Evolutionary conservation across 139 green algal species (phyloP).

Genomic region (Closterium sp.): DNA sequence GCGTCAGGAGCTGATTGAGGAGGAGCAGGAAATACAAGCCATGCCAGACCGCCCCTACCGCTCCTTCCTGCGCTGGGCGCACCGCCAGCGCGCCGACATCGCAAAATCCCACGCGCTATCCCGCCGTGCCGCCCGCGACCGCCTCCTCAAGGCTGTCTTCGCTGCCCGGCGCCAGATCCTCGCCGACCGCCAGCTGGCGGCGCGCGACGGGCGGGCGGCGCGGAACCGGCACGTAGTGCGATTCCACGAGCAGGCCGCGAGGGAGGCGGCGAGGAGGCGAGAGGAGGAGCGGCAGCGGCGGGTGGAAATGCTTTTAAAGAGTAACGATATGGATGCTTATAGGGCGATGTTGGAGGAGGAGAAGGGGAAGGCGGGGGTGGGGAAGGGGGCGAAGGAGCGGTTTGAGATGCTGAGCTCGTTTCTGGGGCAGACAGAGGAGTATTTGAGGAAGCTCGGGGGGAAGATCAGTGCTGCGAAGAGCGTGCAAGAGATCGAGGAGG

Average conservation of each 20-base stretch:
- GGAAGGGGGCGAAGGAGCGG: conserved; percentile 22
- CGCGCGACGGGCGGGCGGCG: conserved; percentile 4
- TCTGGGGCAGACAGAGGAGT: conserved; percentile 86
- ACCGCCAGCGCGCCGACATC: conserved; percentile 40
- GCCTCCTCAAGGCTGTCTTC: conserved; percentile 23
- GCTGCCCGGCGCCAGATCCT: conserved; percentile 15
- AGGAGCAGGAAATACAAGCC: conserved; percentile 58
- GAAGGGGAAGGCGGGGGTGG: conserved; percentile 61
- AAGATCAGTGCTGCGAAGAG: conserved; percentile 81
- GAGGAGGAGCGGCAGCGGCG: conserved; percentile 49
- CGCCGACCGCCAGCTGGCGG: conserved; percentile 15
- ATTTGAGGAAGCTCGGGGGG: conserved; percentile 82
- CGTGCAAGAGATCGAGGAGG: conserved; percentile 65
- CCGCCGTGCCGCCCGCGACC: conserved; percentile 23
- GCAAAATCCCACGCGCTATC: background rate
- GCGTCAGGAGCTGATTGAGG: conserved; percentile 30
- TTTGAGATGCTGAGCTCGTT: conserved; percentile 54
- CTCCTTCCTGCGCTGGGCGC: conserved; percentile 57
- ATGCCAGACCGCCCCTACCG: conserved; percentile 78
- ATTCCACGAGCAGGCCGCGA: conserved; percentile 62
- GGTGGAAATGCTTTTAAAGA: conserved; percentile 76
- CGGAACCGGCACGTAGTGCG: conserved; percentile 60
- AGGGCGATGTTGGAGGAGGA: conserved; percentile 76
- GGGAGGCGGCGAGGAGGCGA: conserved; percentile 57
- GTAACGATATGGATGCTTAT: conserved; percentile 95